phyloP scores from a whole-genome alignment of 139 green algal genomes.

The Pleodorina starrii region DNA sequence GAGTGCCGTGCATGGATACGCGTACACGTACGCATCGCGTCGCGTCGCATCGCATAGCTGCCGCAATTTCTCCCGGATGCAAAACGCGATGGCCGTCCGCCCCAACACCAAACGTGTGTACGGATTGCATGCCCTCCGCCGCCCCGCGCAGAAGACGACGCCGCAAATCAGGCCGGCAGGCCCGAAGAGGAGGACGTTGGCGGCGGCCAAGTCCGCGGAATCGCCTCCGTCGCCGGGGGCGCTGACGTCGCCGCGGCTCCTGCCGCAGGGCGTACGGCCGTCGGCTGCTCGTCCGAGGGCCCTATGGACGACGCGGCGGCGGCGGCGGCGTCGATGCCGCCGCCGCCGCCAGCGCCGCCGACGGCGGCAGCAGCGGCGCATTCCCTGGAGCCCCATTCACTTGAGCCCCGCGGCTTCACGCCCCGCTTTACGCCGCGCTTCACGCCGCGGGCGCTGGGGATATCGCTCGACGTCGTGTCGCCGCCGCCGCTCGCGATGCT shows the following conservation, averaged over 20 bases:
- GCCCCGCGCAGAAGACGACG: too few species aligned
- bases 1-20: too few species aligned
- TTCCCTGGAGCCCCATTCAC: background rate
- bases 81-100: too few species aligned
- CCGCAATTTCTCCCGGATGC: too few species aligned
- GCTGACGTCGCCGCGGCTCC: background rate
- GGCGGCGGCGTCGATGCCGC: background rate
- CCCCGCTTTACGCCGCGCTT: constrained; percentile 5
- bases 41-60: too few species aligned
- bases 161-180: background rate
- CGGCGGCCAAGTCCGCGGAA: background rate
- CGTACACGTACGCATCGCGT: too few species aligned
- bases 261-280: too few species aligned
- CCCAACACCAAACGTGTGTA: too few species aligned
- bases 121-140: background rate
- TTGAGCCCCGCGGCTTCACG: too few species aligned
- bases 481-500: constrained; percentile 3
- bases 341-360: background rate
- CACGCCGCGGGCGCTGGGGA: background rate
- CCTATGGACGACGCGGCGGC: too few species aligned
- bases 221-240: background rate
- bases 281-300: too few species aligned
- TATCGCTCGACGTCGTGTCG: constrained; percentile 10
- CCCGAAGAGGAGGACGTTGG: background rate
- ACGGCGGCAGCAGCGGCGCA: background rate